Conservation (phyloP, 805 yeast genomes). For the Naumovozyma baii region DNA sequence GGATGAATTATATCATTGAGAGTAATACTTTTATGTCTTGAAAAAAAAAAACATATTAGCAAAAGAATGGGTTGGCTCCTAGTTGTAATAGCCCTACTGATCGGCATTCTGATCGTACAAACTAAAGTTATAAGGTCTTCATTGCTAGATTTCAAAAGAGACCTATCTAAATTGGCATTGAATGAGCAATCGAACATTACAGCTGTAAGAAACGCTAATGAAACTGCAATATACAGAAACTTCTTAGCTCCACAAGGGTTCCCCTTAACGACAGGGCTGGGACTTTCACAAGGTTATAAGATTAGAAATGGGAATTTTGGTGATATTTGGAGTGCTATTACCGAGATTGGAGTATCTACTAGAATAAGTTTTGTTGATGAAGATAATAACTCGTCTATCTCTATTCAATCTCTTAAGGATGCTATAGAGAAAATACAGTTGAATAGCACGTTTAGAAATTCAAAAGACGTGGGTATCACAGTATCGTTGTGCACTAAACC, state of each 20-base stretch:
- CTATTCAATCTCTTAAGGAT: constrained; percentile 17
- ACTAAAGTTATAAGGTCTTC: background rate
- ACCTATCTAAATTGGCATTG: constrained; percentile 49
- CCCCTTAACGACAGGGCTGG: constrained; percentile 60
- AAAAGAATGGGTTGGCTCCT: too few relatives aligned
- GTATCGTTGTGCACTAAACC: constrained; percentile 24
- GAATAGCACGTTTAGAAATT: constrained; percentile 6
- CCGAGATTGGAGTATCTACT: constrained; percentile 25
- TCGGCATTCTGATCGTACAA: background rate
- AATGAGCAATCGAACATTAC: constrained; percentile 57
- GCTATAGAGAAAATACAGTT: constrained; percentile 13
- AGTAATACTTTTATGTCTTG: too few relatives aligned
- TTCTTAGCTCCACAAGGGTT: constrained; percentile 63
- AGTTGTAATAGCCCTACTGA: too few relatives aligned
- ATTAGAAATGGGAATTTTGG: constrained; percentile 65
- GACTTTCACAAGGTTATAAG: constrained; percentile 53
- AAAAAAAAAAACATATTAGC: too few relatives aligned
- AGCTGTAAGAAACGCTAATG: constrained; percentile 52
- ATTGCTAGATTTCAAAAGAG: constrained; percentile 33
- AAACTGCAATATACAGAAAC: constrained; percentile 70
- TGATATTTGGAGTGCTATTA: constrained; percentile 59
- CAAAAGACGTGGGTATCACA: constrained; percentile 23
- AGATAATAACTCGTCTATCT: too few relatives aligned
- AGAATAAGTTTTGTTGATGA: too few relatives aligned
- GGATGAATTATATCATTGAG: too few relatives aligned